phyloP scores from a whole-genome alignment of 163 green algal species.

The Chlamydomonas reinhardtii region DNA sequence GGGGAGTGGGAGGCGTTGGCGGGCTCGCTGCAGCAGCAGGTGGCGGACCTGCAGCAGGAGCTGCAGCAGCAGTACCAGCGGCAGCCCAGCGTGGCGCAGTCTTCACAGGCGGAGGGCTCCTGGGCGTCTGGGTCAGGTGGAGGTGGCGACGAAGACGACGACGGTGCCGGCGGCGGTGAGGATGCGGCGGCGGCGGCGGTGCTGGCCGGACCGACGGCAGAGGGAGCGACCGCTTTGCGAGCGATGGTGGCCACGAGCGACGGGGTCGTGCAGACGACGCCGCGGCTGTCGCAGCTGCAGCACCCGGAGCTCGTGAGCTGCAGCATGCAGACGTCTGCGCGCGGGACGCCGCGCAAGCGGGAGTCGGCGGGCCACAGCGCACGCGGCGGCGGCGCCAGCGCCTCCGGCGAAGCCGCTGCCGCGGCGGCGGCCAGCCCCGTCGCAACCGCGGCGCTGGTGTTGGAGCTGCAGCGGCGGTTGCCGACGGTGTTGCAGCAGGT shows the following conservation, averaged over 20 bases:
- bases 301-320: background rate
- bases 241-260: too few species aligned
- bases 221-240: too few species aligned
- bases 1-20: background rate
- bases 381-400: background rate
- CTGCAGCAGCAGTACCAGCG: background rate
- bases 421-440: background rate
- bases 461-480: slow-evolving; percentile 4
- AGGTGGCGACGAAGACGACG: too few species aligned
- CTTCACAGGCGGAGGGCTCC: too few species aligned
- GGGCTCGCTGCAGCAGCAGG: slow-evolving; percentile 1
- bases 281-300: background rate
- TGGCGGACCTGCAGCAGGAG: background rate
- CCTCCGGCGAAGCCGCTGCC: background rate
- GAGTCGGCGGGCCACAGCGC: too few species aligned
- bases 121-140: too few species aligned
- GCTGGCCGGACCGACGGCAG: too few species aligned
- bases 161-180: too few species aligned
- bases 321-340: background rate
- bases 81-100: too few species aligned
- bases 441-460: background rate
- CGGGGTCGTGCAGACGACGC: background rate
- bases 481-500: slow-evolving; percentile 1
- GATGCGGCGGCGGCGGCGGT: too few species aligned
- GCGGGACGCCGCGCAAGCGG: too few species aligned